Evolutionary conservation across 768 basidiomycete genomes (phyloP).

Genomic region (Lactarius trivialis): DNA sequence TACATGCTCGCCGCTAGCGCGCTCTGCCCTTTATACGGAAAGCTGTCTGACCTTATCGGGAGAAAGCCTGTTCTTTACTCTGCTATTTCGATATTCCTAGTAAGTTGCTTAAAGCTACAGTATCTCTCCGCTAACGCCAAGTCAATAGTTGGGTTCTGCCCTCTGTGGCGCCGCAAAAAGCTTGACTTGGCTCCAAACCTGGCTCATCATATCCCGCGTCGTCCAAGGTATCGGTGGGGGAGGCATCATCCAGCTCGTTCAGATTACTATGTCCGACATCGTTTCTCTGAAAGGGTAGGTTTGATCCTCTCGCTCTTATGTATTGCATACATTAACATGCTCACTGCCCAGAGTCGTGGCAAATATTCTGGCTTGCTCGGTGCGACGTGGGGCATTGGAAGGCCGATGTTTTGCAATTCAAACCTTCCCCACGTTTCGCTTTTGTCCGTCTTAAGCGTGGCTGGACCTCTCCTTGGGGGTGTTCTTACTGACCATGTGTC

Average conservation of each 20-base stretch:
- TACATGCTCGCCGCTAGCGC: constrained; percentile 67
- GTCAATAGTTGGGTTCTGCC: constrained; percentile 60
- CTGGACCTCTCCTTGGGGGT: constrained; percentile 79
- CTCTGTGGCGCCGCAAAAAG: constrained; percentile 75
- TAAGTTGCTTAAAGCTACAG: constrained; percentile 28
- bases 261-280: constrained; percentile 79
- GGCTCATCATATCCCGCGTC: constrained; percentile 71
- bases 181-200: constrained; percentile 75
- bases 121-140: not conserved
- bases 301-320: not conserved
- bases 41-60: constrained; percentile 59
- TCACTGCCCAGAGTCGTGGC: constrained; percentile 47
- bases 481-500: constrained; percentile 66
- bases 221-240: constrained; percentile 82
- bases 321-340: not conserved
- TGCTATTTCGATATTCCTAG: constrained; percentile 62
- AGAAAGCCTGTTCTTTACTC: constrained; percentile 67
- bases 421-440: not conserved
- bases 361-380: constrained; percentile 70
- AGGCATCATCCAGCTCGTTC: constrained; percentile 68
- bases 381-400: constrained; percentile 72
- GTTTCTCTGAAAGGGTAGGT: constrained; percentile 70
- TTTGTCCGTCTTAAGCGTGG: constrained; percentile 37
- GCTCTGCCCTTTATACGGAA: constrained; percentile 69
- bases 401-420: constrained; percentile 27